phyloP scores from a whole-genome alignment of 352 stramenopile genomes.

The Plasmopara halstedii region DNA sequence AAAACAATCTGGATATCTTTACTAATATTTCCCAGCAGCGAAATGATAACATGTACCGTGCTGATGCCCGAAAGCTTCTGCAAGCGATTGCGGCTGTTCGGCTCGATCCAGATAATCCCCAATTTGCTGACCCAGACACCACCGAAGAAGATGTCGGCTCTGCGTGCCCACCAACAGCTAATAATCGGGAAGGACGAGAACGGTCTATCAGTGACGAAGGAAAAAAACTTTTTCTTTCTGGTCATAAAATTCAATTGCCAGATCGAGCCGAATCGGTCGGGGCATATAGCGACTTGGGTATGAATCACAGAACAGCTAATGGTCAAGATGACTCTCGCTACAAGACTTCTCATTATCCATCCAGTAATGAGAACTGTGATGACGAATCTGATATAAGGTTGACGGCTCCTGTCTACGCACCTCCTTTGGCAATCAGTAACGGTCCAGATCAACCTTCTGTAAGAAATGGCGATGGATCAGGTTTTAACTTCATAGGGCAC shows the following conservation, averaged over 20 bases:
- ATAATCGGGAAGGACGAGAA: conserved; percentile 54
- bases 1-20: conserved; percentile 68
- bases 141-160: conserved; percentile 44
- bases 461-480: conserved; percentile 15
- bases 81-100: conserved; percentile 75
- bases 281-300: conserved; percentile 22
- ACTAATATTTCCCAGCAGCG: conserved; percentile 81
- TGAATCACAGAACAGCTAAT: conserved; percentile 20
- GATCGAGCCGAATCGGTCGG: conserved; percentile 22
- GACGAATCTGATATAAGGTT: conserved; percentile 39
- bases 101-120: conserved; percentile 68
- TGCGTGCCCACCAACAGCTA: conserved; percentile 55
- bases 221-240: conserved; percentile 69
- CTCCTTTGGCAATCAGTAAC: conserved; percentile 21
- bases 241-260: conserved; percentile 29
- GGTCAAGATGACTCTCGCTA: conserved; percentile 31
- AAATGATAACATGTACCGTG: conserved; percentile 75
- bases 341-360: conserved; percentile 37
- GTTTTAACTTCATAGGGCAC: conserved; percentile 28
- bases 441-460: conserved; percentile 15
- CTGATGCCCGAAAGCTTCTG: conserved; percentile 73
- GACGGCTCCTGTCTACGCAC: conserved; percentile 44
- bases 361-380: conserved; percentile 53
- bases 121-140: conserved; percentile 58
- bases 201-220: conserved; percentile 80